A percentile compares a stretch with the other conserved stretches of the same genome.
phyloP scores from a whole-genome alignment of 805 yeast genomes.

The Scheffersomyces coipomensis region DNA sequence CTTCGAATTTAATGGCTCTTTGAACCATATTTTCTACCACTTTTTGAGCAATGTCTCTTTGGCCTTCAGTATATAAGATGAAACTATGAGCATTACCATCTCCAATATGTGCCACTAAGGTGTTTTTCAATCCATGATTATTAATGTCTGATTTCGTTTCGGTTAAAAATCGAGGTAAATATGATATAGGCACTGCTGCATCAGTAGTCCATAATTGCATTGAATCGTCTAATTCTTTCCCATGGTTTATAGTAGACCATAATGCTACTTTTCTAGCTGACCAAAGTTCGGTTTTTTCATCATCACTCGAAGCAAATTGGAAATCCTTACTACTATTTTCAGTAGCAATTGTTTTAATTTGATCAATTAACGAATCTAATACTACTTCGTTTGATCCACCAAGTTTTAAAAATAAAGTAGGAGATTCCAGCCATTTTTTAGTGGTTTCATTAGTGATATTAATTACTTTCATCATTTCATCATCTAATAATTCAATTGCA shows the following conservation, averaged over 20 bases:
- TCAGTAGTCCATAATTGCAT: conserved; percentile 73
- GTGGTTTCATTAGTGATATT: conserved; percentile 55
- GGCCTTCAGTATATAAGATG: conserved; percentile 55
- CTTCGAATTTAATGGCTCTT: conserved; percentile 44
- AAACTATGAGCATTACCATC: conserved; percentile 81
- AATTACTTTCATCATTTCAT: conserved; percentile 67
- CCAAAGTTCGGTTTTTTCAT: conserved; percentile 69
- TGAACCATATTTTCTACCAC: conserved; percentile 26
- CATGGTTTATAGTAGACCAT: conserved; percentile 38
- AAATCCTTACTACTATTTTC: conserved; percentile 45
- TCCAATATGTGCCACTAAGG: conserved; percentile 79
- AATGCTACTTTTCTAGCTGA: conserved; percentile 67
- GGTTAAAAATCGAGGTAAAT: conserved; percentile 59
- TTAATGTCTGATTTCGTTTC: conserved; percentile 61
- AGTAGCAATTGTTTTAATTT: conserved; percentile 32
- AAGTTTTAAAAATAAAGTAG: conserved; percentile 64
- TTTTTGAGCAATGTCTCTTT: conserved; percentile 38
- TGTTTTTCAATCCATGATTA: conserved; percentile 49
- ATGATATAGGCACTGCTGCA: conserved; percentile 78
- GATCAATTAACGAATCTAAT: conserved; percentile 27
- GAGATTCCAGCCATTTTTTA: conserved; percentile 54
- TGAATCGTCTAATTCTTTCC: conserved; percentile 27
- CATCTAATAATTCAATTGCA: conserved; percentile 75
- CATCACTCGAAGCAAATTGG: conserved; percentile 58
- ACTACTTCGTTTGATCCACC: conserved; percentile 30